These are phyloP conservation scores for Pichia inconspicua DNA, from an alignment of 1,139 yeast genomes.

Conservation along the genomic window DNA sequence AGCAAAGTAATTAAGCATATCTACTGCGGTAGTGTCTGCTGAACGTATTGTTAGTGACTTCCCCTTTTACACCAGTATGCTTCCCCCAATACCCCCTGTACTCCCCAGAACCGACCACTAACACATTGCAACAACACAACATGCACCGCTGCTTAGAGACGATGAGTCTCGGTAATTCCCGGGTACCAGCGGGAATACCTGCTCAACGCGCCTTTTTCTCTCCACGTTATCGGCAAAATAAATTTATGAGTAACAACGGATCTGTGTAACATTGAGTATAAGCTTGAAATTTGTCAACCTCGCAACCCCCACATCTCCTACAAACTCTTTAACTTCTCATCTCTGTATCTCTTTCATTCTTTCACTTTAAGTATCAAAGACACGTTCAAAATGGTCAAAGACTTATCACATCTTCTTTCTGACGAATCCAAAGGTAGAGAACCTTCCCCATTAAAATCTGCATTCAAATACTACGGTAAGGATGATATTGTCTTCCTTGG, in stretches of 20 bases:
- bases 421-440: conserved; percentile 71
- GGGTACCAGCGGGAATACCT: background rate
- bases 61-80: background rate
- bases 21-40: background rate
- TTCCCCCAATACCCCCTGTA: background rate
- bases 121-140: background rate
- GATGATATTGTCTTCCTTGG: conserved; percentile 85
- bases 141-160: background rate
- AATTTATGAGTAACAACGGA: background rate
- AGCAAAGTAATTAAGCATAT: background rate
- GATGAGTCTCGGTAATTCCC: background rate
- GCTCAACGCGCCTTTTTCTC: background rate
- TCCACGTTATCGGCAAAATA: background rate
- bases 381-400: conserved; percentile 34
- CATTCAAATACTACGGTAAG: conserved; percentile 65
- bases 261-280: background rate
- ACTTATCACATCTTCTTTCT: conserved; percentile 68
- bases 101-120: background rate
- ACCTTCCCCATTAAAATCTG: conserved; percentile 75
- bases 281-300: background rate
- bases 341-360: background rate
- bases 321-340: background rate
- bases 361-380: background rate
- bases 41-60: background rate
- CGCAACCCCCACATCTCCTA: background rate